phyloP scores from a whole-genome alignment of 1,139 yeast genomes.

The Debaryomyces nepalensis region DNA sequence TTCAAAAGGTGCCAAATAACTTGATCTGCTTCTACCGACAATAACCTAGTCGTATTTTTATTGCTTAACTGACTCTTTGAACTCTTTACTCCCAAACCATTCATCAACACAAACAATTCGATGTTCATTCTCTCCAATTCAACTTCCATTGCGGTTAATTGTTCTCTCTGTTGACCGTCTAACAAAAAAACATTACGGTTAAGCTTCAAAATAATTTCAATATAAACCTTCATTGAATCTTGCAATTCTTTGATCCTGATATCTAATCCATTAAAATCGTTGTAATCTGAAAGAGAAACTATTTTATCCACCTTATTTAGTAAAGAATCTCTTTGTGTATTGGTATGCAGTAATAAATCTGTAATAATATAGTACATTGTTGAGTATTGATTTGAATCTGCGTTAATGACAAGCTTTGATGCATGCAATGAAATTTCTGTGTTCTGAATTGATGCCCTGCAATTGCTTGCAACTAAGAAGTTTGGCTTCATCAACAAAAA shows the following conservation, averaged over 20 bases:
- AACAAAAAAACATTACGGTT: slow-evolving; percentile 33
- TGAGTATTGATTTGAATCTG: slow-evolving; percentile 76
- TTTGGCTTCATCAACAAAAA: slow-evolving; percentile 71
- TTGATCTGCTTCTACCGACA: slow-evolving; percentile 59
- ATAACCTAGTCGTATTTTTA: slow-evolving; percentile 33
- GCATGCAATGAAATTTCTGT: slow-evolving; percentile 56
- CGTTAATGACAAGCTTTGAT: slow-evolving; percentile 68
- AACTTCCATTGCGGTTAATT: slow-evolving; percentile 49
- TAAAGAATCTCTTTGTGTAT: slow-evolving; percentile 60
- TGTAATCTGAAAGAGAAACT: slow-evolving; percentile 68
- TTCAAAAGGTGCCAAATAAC: slow-evolving; percentile 73
- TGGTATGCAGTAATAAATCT: slow-evolving; percentile 68
- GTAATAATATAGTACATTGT: slow-evolving; percentile 66
- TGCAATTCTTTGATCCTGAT: slow-evolving; percentile 60
- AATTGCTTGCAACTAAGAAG: slow-evolving; percentile 45
- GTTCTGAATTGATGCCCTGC: slow-evolving; percentile 23
- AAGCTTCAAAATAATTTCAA: slow-evolving; percentile 50
- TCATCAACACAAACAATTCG: slow-evolving; percentile 68
- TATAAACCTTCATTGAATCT: slow-evolving; percentile 50
- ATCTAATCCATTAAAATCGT: slow-evolving; percentile 62
- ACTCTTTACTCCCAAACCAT: slow-evolving; percentile 62
- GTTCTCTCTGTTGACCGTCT: slow-evolving; percentile 28
- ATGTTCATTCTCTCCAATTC: slow-evolving; percentile 61
- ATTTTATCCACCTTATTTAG: slow-evolving; percentile 68
- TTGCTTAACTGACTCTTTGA: slow-evolving; percentile 32